Evolutionary conservation across 371 early-diverging fungal species (phyloP).

Genomic region (Enterocytospora artemiae): DNA sequence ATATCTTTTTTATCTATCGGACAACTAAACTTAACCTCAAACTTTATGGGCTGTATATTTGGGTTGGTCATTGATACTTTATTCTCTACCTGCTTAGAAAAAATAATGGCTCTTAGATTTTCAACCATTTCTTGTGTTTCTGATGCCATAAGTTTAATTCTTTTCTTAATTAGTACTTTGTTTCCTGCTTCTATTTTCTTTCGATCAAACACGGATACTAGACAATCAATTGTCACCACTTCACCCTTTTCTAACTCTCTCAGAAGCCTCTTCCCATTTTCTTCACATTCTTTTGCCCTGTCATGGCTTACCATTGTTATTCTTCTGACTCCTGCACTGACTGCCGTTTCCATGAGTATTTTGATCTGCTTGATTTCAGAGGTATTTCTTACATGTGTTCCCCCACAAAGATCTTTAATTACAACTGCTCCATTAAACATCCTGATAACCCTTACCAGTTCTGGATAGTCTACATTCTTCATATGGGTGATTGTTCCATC

Average conservation of each 20-base stretch:
- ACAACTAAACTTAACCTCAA: too few relatives aligned
- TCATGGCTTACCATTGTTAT: conserved; percentile 82
- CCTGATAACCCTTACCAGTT: conserved; percentile 61
- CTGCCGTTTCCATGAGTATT: conserved; percentile 78
- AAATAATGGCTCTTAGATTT: too few relatives aligned
- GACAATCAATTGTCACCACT: conserved; percentile 21
- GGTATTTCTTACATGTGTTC: conserved; percentile 86
- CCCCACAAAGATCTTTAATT: conserved; percentile 94
- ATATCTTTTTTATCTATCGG: too few relatives aligned
- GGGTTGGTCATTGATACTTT: too few relatives aligned
- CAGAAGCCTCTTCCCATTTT: conserved; percentile 24
- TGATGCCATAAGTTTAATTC: too few relatives aligned
- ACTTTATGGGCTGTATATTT: too few relatives aligned
- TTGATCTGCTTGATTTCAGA: conserved; percentile 75
- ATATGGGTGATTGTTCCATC: conserved; percentile 81
- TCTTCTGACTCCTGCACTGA: conserved; percentile 88
- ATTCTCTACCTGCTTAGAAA: too few relatives aligned
- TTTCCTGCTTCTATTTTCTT: conserved; percentile 20
- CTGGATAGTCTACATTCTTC: conserved; percentile 71
- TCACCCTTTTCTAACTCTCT: conserved; percentile 19
- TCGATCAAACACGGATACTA: conserved; percentile 24
- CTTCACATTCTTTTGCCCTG: conserved; percentile 42
- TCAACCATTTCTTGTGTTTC: too few relatives aligned
- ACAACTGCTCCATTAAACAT: conserved; percentile 68
- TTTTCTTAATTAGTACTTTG: conserved; percentile 1